Evolutionary conservation across 345 rosid species (phyloP), one percentile per base, ranked within the genome.

Genomic region (Moricandia moricandioides): DNA sequence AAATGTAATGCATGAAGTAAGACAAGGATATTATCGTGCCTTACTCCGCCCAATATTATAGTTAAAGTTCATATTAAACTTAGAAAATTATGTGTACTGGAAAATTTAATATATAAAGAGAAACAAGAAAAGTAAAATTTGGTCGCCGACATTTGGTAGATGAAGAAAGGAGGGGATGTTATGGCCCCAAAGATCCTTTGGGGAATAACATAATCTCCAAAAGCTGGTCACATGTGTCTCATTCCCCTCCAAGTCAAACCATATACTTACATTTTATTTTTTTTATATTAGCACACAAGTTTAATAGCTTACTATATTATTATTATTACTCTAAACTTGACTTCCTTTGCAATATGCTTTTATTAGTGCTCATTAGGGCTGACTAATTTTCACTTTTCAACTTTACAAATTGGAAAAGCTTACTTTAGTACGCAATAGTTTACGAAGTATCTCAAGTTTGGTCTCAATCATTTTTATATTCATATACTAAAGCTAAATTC

Each of bases 101-200:
- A 16, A 33, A 18, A 43, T 16, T 7, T 8, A 67, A 43, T 31
- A 60, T 8, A 0, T 55, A 55, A 30, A n/a, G 35, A 13, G 70
- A 43, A 54, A 2, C 12, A 34, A 17, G 33, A 45, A 45, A 45
- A n/a, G 52, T 2, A 59, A 62, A 62, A 33, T 18, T 1, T 61
- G 75, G 14, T 78, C 81, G 78, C 81, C 81, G 81, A 78, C 81
- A 78, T 78, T 72, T 78, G 70, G 78, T 78, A 62, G 73, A 72
- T 66, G 81, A 78, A 78, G 78, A 67, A 66, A 67, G 58, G 78
- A 78, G 74, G 63, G 24, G 75, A 68, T 68, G 78, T 68, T 73
- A 73, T 69, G 74, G 81, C 68, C 78, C 81, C 62, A 78, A 72
- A 78, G 78, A 52, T 78, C 81, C 61, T 67, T 39, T 30, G 59